Base-by-base conservation (phyloP, 176 grass and related monocot species). In the Carex parvula region DNA sequence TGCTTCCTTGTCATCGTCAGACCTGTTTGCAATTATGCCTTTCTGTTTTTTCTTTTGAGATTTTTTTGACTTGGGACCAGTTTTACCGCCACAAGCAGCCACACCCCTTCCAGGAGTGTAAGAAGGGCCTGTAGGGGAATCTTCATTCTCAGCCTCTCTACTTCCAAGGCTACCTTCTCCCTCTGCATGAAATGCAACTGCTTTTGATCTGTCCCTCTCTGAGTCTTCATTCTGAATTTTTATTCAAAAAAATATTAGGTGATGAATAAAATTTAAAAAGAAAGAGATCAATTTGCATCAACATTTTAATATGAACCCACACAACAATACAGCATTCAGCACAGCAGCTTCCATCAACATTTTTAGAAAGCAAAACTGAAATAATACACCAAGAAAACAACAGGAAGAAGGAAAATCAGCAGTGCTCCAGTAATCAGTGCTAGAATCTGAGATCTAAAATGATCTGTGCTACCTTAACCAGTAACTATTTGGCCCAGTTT, bases 1-100 rank as follows among this genome's bases (percentile, higher is more conserved):
- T 82, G 95, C 95, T 80, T 98, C 95, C 88, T 87, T 95, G 42
- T 98, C 95, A 93, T 94, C 89, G 54, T 94, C 92, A 60, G 88
- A 83, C 72, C 69, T 87, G 77, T 84, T 83, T 2, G 84, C 86
- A 59, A 65, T 30, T 86, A 81, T 86, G 21, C 53, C 65, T 86
- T 90, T 94, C 84, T 88, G 84, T 70, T 64, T 89, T 84, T 83
- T 89, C 87, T 83, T 91, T 39, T 91, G 90, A 64, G 68, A 41
- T 57, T 86, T 92, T 64, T 91, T 95, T 41, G 88, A 60, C 75
- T 90, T 97, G 32, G 87, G 89, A 83, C 66, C 84, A 89, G 86
- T 80, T 61, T 90, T 91, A 84, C 80, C 69, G 50, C 81, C 84
- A 83, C 57, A 82, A 60, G 84, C 74, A 70, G 74, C 89, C 56